These are phyloP conservation scores for Colletotrichum sp. DNA, from an alignment of 2,329 filamentous ascomycete species.

Conservation along the genomic window DNA sequence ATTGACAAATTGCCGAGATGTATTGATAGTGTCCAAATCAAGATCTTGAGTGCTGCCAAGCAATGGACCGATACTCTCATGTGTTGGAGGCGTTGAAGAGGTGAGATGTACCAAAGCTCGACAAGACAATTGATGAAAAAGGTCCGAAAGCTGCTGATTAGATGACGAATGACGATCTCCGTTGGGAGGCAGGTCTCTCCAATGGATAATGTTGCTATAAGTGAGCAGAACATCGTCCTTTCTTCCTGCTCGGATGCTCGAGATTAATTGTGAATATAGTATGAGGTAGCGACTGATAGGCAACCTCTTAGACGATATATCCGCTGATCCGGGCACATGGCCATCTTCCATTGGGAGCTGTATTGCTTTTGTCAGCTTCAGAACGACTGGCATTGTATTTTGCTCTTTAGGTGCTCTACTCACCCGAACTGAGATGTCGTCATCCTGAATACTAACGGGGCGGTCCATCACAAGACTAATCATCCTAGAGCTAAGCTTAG, in stretches of 20 bases:
- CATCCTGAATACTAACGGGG: constrained; percentile 9
- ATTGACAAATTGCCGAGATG: background rate
- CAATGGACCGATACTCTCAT: background rate
- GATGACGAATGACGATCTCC: background rate
- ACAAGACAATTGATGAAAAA: background rate
- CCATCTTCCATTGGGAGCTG: background rate
- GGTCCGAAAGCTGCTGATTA: background rate
- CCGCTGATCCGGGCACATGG: background rate
- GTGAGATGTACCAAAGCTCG: background rate
- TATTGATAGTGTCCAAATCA: background rate
- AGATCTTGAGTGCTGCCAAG: background rate
- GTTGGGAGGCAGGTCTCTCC: constrained; percentile 7
- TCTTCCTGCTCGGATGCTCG: background rate
- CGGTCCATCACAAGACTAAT: constrained; percentile 13
- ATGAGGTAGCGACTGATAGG: background rate
- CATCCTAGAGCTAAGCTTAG: background rate
- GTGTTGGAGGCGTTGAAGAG: background rate
- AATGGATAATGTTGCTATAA: constrained; percentile 7
- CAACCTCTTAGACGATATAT: background rate
- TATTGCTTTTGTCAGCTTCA: background rate
- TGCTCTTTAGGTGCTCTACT: background rate
- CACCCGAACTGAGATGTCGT: constrained; percentile 13
- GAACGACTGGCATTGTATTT: background rate
- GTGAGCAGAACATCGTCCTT: background rate
- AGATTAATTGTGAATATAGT: background rate